Conservation (phyloP, 2,329 filamentous ascomycete species). For the Xylogone sp. region DNA sequence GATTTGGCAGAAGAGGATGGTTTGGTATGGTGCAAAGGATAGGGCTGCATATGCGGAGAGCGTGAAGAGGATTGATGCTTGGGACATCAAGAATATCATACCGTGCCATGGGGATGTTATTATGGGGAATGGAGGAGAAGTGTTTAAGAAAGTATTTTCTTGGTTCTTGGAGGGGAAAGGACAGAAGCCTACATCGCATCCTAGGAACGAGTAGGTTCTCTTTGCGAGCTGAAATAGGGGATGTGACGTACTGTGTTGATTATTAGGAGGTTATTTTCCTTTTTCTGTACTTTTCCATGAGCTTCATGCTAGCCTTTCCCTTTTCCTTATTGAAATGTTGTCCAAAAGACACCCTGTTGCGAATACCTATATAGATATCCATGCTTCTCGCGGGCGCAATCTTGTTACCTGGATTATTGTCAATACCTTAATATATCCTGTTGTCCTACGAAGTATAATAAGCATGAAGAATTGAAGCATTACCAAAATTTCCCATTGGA, state of each 20-base stretch:
- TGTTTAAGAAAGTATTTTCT: conserved; percentile 73
- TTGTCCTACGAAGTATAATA: too few species aligned
- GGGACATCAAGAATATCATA: conserved; percentile 83
- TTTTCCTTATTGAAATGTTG: too few species aligned
- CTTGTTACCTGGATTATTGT: too few species aligned
- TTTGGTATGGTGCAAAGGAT: conserved; percentile 68
- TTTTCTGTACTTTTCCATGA: background rate
- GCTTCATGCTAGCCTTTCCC: too few species aligned
- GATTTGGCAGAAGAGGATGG: conserved; percentile 73
- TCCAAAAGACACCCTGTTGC: too few species aligned
- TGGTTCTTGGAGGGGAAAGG: conserved; percentile 66
- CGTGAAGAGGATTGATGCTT: conserved; percentile 63
- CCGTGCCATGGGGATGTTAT: conserved; percentile 94
- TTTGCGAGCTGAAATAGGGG: background rate
- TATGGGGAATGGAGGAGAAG: conserved; percentile 66
- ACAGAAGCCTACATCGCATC: background rate
- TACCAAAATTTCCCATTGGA: too few species aligned
- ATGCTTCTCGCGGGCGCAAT: too few species aligned
- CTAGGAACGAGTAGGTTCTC: background rate
- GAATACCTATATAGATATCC: too few species aligned
- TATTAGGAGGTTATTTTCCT: conserved; percentile 2
- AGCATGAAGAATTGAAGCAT: too few species aligned
- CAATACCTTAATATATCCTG: too few species aligned
- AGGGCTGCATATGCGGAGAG: conserved; percentile 67
- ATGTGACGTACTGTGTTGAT: conserved; percentile 7